phyloP scores from a whole-genome alignment of 2,329 filamentous ascomycete species.

The Didymella sp. region DNA sequence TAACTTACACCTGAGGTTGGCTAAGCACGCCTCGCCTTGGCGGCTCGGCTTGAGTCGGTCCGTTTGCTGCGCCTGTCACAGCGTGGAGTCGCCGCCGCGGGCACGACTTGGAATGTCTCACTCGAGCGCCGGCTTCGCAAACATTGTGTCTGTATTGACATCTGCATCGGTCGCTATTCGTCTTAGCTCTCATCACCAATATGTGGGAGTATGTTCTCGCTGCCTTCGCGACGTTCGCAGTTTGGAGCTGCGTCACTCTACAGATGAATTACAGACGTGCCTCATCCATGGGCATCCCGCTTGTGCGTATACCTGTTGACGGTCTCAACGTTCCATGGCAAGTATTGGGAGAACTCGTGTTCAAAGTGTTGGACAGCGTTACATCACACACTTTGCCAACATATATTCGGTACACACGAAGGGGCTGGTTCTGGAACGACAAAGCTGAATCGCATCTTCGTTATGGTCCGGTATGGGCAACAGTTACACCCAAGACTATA shows the following conservation, averaged over 20 bases:
- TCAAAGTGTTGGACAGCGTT: neutral
- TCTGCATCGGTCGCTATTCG: neutral
- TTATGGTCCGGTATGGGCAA: conserved; percentile 25
- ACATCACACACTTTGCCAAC: neutral
- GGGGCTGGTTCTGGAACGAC: conserved; percentile 29
- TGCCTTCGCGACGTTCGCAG: neutral
- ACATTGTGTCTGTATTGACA: neutral
- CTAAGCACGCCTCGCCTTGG: neutral
- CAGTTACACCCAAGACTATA: conserved; percentile 26
- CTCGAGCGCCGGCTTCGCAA: neutral
- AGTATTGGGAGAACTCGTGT: neutral
- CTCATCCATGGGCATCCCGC: neutral
- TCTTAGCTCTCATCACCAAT: neutral
- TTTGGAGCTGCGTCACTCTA: neutral
- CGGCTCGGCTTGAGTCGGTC: neutral
- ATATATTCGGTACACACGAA: conserved; percentile 20
- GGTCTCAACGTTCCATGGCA: neutral
- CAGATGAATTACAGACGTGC: neutral
- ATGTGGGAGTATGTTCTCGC: neutral
- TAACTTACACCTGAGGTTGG: neutral
- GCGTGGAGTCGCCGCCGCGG: neutral
- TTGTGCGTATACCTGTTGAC: neutral
- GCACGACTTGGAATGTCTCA: neutral
- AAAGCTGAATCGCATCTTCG: conserved; percentile 23
- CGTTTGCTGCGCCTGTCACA: neutral